Evolutionary conservation across 2,329 filamentous ascomycete species (phyloP).

Genomic region (Fusarium sp.): DNA sequence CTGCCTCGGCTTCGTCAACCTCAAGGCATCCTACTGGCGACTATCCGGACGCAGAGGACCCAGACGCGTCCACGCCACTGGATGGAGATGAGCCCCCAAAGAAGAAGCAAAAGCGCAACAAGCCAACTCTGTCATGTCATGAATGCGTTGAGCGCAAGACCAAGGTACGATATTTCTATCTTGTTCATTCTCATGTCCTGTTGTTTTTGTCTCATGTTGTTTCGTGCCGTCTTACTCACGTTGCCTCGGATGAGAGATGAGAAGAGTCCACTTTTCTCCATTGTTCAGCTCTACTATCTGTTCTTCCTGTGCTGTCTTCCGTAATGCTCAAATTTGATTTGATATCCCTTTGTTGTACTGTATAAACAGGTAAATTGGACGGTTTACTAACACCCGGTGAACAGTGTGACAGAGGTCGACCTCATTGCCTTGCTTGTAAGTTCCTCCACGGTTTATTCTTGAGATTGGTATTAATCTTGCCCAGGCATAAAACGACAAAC

Average conservation of each 20-base stretch:
- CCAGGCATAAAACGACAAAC: conserved; percentile 81
- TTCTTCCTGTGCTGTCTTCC: not conserved
- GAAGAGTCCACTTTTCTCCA: conserved; percentile 33
- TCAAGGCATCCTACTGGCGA: conserved; percentile 37
- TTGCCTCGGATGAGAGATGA: conserved; percentile 14
- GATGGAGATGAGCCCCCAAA: conserved; percentile 58
- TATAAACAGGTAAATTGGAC: no score
- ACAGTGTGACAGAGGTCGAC: conserved; percentile 80
- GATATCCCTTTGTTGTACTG: no score
- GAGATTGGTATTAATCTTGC: conserved; percentile 42
- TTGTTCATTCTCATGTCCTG: conserved; percentile 13
- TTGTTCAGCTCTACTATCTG: conserved; percentile 2
- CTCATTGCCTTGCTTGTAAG: conserved; percentile 75
- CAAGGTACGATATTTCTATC: conserved; percentile 64
- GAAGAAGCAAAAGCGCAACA: conserved; percentile 87
- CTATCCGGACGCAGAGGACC: conserved; percentile 40
- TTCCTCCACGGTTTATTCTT: conserved; percentile 5
- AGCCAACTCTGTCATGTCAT: conserved; percentile 82
- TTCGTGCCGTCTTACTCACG: not conserved
- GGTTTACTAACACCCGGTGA: conserved; percentile 24
- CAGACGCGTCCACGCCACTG: conserved; percentile 37
- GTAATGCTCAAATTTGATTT: no score
- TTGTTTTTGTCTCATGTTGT: conserved; percentile 1
- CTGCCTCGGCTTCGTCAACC: conserved; percentile 35
- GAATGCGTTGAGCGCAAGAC: conserved; percentile 88